phyloP scores from a whole-genome alignment of 139 green algal genomes.

The Zygnema cylindricum region DNA sequence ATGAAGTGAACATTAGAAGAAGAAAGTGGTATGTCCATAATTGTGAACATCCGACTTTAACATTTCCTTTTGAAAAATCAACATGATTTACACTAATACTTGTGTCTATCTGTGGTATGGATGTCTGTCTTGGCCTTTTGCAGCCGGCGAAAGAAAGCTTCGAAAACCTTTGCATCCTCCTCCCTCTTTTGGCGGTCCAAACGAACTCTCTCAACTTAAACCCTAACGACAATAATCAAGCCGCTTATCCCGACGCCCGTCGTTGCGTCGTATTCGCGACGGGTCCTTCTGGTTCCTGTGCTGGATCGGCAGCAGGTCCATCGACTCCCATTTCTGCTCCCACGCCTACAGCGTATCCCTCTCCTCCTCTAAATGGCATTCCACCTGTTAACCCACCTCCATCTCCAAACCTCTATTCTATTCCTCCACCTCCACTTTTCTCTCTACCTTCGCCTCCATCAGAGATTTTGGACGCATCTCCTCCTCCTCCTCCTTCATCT shows the following conservation, averaged over 20 bases:
- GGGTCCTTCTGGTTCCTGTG: conserved; percentile 17
- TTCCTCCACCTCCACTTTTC: not conserved
- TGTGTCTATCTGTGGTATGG: not conserved
- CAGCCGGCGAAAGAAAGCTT: conserved; percentile 6
- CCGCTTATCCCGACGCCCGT: conserved; percentile 26
- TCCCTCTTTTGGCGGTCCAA: not conserved
- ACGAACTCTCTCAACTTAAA: conserved; percentile 8
- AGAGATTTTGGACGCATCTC: too few species aligned
- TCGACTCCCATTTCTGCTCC: too few species aligned
- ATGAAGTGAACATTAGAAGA: too few species aligned
- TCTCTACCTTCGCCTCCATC: too few species aligned
- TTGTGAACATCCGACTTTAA: too few species aligned
- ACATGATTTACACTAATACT: not conserved
- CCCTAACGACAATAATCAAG: conserved; percentile 3
- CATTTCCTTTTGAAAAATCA: not conserved
- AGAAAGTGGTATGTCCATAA: too few species aligned
- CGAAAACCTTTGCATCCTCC: conserved; percentile 22
- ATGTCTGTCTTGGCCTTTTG: conserved; percentile 1
- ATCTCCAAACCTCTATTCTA: not conserved
- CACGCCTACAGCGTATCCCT: not conserved
- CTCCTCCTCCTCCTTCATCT: not conserved
- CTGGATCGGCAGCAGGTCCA: too few species aligned
- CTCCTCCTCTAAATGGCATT: not conserved
- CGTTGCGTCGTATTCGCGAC: conserved; percentile 40
- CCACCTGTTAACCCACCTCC: not conserved